A percentile compares a stretch with the other conserved stretches of the same genome.
Evolutionary conservation across 1,139 yeast genomes (phyloP).

Genomic region (Diutina catenulata): DNA sequence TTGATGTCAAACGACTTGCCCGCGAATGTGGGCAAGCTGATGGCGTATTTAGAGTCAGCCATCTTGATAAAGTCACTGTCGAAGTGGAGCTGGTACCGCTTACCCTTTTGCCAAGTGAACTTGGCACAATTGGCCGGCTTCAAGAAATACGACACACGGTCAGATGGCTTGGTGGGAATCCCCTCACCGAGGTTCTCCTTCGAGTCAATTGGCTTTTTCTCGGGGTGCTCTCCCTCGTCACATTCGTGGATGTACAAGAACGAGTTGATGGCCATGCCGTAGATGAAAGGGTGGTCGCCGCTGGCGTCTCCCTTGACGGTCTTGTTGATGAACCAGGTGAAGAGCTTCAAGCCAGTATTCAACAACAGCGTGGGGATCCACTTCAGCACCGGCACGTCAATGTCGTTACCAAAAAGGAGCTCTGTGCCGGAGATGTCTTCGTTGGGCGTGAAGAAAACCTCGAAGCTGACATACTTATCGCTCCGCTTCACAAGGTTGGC

Average conservation of each 20-base stretch:
- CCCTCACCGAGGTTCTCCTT: conserved; percentile 13
- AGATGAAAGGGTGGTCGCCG: conserved; percentile 47
- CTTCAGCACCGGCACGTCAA: conserved; percentile 46
- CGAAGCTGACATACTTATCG: conserved; percentile 22
- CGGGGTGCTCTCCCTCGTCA: conserved; percentile 9
- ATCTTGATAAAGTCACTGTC: conserved; percentile 25
- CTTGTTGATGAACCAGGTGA: conserved; percentile 50
- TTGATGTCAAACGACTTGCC: conserved; percentile 28
- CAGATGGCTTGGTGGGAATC: conserved; percentile 20
- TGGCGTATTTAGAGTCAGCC: conserved; percentile 26
- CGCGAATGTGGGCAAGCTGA: conserved; percentile 29
- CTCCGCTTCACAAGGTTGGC: conserved; percentile 5
- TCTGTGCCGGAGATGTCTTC: conserved; percentile 35
- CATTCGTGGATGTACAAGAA: conserved; percentile 21
- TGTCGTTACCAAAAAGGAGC: conserved; percentile 59
- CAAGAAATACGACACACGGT: conserved; percentile 24
- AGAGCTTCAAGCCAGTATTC: conserved; percentile 39
- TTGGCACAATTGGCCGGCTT: conserved; percentile 18
- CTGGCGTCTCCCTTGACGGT: conserved; percentile 55
- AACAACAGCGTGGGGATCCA: conserved; percentile 40
- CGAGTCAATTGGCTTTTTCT: too few relatives aligned
- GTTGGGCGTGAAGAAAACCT: conserved; percentile 29
- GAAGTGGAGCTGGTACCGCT: conserved; percentile 22
- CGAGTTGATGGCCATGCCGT: conserved; percentile 50
- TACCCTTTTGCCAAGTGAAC: conserved; percentile 18